Conservation (phyloP, 106 monocot genomes). For the Ottelia alismoides region DNA sequence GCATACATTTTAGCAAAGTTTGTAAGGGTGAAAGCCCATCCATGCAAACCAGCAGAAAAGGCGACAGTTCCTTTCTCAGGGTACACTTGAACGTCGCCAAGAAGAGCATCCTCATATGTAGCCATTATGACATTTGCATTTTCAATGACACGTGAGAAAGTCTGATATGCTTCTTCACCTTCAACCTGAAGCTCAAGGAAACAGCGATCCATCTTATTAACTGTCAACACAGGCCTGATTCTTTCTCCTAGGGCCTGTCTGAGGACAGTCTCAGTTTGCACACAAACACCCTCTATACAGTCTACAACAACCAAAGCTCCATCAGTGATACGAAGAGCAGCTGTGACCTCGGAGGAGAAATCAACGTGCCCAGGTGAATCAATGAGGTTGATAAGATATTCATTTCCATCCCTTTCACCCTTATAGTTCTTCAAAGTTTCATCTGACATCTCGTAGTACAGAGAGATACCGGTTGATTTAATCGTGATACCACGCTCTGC, state of each 20-base stretch:
- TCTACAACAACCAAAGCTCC: constrained; percentile 40
- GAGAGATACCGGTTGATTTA: constrained; percentile 33
- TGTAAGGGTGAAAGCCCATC: constrained; percentile 38
- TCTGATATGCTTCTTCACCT: constrained; percentile 44
- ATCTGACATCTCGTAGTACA: constrained; percentile 29
- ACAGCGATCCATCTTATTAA: constrained; percentile 42
- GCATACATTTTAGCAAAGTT: constrained; percentile 46
- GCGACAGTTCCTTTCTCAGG: constrained; percentile 47
- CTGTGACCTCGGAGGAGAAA: constrained; percentile 43
- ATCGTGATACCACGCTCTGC: constrained; percentile 44
- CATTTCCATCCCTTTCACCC: constrained; percentile 32
- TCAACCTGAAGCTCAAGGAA: constrained; percentile 43
- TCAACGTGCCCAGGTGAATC: constrained; percentile 50
- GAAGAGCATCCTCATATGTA: constrained; percentile 40
- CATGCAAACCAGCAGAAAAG: constrained; percentile 43
- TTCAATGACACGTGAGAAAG: constrained; percentile 37
- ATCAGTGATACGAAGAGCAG: constrained; percentile 42
- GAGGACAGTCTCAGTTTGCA: constrained; percentile 40
- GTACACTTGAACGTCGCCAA: constrained; percentile 44
- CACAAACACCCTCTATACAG: constrained; percentile 44
- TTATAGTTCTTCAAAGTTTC: constrained; percentile 29
- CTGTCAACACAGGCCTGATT: constrained; percentile 35
- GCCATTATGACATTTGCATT: constrained; percentile 51
- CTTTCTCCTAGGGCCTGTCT: constrained; percentile 43
- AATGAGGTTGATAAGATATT: constrained; percentile 45